Conservation (phyloP, 192 early-diverging fungal species). For the Phlyctochytrium bullatum region DNA sequence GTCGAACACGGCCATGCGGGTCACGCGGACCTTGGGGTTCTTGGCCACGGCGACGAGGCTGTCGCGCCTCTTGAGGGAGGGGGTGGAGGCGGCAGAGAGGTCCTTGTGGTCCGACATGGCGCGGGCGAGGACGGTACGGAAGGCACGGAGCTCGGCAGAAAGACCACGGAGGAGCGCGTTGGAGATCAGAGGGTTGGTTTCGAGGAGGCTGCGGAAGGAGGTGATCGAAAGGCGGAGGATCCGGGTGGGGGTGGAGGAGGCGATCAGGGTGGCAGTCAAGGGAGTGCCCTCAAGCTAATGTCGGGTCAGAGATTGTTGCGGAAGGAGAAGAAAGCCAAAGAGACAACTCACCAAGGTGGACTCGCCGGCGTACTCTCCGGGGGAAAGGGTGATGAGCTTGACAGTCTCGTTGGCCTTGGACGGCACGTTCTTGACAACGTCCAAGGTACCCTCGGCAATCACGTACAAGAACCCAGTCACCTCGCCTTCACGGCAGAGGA, state of each 20-base stretch:
- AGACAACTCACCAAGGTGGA: conserved; percentile 13
- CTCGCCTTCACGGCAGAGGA: conserved; percentile 22
- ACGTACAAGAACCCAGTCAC: conserved; percentile 9
- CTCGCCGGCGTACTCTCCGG: conserved; percentile 26
- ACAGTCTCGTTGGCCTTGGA: conserved; percentile 8
- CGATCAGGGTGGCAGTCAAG: conserved; percentile 20
- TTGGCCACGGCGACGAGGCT: background rate
- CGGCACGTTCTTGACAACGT: conserved; percentile 16
- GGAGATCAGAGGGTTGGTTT: conserved; percentile 8
- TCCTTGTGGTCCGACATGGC: conserved; percentile 6
- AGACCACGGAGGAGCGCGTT: conserved; percentile 19
- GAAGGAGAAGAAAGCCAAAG: background rate
- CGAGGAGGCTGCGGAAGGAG: conserved; percentile 11
- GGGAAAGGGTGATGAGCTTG: conserved; percentile 18
- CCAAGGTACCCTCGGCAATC: conserved; percentile 7
- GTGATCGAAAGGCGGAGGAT: conserved; percentile 16
- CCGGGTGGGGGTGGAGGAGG: conserved; percentile 11
- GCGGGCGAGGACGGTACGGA: conserved; percentile 17
- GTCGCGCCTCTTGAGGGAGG: background rate
- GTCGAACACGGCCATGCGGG: conserved; percentile 26
- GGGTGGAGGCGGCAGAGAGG: background rate
- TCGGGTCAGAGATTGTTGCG: background rate
- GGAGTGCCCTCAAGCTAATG: conserved; percentile 9
- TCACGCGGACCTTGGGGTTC: background rate
- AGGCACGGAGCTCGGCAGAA: conserved; percentile 23